These are phyloP conservation scores for Metschnikowia lachancei DNA, from an alignment of 805 yeast species.

Conservation along the genomic window DNA sequence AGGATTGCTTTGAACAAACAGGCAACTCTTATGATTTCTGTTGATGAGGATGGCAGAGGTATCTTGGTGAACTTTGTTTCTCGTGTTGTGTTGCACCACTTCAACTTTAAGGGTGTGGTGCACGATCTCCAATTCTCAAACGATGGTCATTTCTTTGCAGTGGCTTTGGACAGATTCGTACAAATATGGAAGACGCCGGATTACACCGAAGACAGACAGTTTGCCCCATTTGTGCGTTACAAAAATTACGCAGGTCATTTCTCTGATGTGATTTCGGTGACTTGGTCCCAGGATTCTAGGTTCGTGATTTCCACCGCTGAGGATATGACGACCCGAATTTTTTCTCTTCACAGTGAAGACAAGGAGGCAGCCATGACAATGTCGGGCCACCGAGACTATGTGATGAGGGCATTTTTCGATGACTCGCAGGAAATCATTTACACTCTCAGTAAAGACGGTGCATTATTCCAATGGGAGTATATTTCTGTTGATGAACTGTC, in stretches of 20 bases:
- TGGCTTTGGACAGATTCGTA: constrained; percentile 75
- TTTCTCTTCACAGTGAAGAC: constrained; percentile 68
- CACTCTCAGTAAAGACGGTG: constrained; percentile 93
- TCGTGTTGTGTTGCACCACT: constrained; percentile 85
- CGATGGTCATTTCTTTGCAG: constrained; percentile 82
- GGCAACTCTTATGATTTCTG: constrained; percentile 73
- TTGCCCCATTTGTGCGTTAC: constrained; percentile 93
- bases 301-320: constrained; percentile 83
- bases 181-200: constrained; percentile 95
- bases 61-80: constrained; percentile 82
- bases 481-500: constrained; percentile 46
- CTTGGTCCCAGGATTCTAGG: constrained; percentile 91
- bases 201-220: constrained; percentile 77
- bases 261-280: constrained; percentile 68
- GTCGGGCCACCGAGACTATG: constrained; percentile 90
- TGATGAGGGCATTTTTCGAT: constrained; percentile 82
- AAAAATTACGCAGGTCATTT: constrained; percentile 91
- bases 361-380: constrained; percentile 74
- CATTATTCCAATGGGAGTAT: constrained; percentile 89
- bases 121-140: constrained; percentile 79
- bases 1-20: constrained; percentile 81
- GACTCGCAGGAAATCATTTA: constrained; percentile 86
- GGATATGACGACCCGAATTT: constrained; percentile 85
- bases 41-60: constrained; percentile 91
- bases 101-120: constrained; percentile 84